These are phyloP conservation scores for Suhomyces bokatorum DNA, from an alignment of 1,139 yeast genomes.

Conservation along the genomic window DNA sequence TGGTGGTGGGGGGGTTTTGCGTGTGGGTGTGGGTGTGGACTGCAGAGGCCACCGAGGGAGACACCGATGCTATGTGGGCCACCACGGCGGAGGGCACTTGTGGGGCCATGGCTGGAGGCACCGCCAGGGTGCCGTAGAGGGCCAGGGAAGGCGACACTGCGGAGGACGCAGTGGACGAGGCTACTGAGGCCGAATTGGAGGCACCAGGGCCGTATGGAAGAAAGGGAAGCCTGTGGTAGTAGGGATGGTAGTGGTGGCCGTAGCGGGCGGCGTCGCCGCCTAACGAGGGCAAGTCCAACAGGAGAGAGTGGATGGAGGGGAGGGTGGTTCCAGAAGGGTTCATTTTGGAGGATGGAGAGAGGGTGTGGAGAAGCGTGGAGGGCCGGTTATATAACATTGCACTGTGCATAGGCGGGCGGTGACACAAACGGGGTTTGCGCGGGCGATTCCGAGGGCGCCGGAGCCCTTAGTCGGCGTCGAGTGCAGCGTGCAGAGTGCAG, in stretches of 20 bases:
- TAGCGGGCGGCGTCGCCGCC: conserved; percentile 9
- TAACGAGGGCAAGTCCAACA: conserved; percentile 26
- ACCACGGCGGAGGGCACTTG: too few species aligned
- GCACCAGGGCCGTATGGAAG: conserved; percentile 1
- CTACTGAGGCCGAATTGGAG: too few species aligned
- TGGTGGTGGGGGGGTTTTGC: not conserved
- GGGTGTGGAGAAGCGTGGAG: conserved; percentile 4
- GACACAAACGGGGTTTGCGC: conserved; percentile 7
- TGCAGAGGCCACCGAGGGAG: not conserved
- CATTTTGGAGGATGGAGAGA: conserved; percentile 4
- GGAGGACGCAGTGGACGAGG: not conserved
- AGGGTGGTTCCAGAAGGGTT: conserved; percentile 17
- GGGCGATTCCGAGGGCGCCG: conserved; percentile 8
- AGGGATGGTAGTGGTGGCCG: conserved; percentile 8
- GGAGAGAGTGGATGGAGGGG: conserved; percentile 34
- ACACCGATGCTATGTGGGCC: too few species aligned
- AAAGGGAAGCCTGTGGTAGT: conserved; percentile 6
- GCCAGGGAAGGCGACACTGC: not conserved
- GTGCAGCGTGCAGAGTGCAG: not conserved
- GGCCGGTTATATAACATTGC: conserved; percentile 7
- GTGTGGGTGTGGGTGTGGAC: not conserved
- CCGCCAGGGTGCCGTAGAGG: not conserved
- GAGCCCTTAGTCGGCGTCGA: not conserved
- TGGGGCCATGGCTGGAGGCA: too few species aligned
- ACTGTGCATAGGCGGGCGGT: conserved; percentile 6